These are phyloP conservation scores for Wallacemonas sp. DNA, from an alignment of 208 protist species.

Conservation along the genomic window DNA sequence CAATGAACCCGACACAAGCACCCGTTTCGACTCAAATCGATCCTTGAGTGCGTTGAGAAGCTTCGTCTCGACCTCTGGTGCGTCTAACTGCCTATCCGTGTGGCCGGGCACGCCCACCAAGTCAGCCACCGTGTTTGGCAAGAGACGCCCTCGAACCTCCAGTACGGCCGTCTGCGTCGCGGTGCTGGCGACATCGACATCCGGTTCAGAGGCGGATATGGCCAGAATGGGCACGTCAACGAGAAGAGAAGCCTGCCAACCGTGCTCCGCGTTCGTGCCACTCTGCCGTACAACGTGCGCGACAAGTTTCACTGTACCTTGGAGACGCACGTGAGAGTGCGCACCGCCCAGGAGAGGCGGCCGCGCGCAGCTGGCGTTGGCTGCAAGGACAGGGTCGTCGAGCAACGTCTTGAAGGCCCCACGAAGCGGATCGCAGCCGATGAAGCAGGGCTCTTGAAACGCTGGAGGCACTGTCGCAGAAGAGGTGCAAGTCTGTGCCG, in stretches of 20 bases:
- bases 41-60: neutral
- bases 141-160: too few relatives aligned
- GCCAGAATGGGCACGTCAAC: neutral
- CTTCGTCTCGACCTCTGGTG: neutral
- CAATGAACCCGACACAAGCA: conserved; percentile 54
- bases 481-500: neutral
- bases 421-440: conserved; percentile 8
- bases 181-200: too few relatives aligned
- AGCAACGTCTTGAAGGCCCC: neutral
- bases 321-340: neutral
- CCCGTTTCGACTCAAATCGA: conserved; percentile 24
- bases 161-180: too few relatives aligned
- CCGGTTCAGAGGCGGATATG: too few relatives aligned
- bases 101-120: too few relatives aligned
- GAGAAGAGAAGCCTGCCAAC: neutral
- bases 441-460: neutral
- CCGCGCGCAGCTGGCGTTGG: neutral
- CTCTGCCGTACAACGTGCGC: neutral
- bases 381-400: neutral
- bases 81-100: neutral
- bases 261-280: neutral
- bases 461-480: neutral
- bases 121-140: too few relatives aligned
- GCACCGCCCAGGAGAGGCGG: neutral
- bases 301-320: neutral